Conservation (phyloP, 2,329 filamentous ascomycete species). For the Grosmannia penicillata region DNA sequence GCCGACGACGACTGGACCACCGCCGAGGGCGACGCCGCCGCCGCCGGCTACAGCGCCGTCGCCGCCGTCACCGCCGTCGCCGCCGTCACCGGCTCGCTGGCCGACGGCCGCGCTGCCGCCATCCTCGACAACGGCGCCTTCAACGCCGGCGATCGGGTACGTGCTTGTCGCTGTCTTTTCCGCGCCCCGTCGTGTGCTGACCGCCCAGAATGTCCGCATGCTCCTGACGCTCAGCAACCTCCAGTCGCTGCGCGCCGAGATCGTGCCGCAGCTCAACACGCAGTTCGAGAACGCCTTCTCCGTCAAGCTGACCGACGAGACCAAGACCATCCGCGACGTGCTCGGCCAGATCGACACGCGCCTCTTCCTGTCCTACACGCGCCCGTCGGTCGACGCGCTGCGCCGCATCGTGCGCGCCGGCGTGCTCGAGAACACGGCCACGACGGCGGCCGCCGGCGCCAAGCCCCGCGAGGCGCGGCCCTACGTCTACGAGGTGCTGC, state of each 20-base stretch:
- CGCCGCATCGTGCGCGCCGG: constrained; percentile 57
- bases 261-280: constrained; percentile 76
- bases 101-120: constrained; percentile 15
- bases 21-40: constrained; percentile 16
- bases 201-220: constrained; percentile 67
- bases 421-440: constrained; percentile 29
- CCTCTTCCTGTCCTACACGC: constrained; percentile 85
- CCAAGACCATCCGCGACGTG: constrained; percentile 80
- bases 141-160: constrained; percentile 41
- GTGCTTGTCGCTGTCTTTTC: constrained; percentile 12
- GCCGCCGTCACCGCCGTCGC: constrained; percentile 3
- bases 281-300: constrained; percentile 91
- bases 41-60: constrained; percentile 21
- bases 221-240: constrained; percentile 89
- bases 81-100: constrained; percentile 5
- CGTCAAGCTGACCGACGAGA: constrained; percentile 86
- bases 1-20: constrained; percentile 47
- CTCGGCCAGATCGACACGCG: constrained; percentile 79
- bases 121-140: constrained; percentile 29
- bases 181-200: no score
- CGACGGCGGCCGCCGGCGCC: constrained; percentile 49
- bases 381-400: constrained; percentile 55
- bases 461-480: constrained; percentile 61
- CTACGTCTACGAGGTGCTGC: constrained; percentile 79
- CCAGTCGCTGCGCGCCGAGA: constrained; percentile 62